Evolutionary conservation across 129 eudicot genomes (phyloP).

Genomic region (Escallonia rubra): DNA sequence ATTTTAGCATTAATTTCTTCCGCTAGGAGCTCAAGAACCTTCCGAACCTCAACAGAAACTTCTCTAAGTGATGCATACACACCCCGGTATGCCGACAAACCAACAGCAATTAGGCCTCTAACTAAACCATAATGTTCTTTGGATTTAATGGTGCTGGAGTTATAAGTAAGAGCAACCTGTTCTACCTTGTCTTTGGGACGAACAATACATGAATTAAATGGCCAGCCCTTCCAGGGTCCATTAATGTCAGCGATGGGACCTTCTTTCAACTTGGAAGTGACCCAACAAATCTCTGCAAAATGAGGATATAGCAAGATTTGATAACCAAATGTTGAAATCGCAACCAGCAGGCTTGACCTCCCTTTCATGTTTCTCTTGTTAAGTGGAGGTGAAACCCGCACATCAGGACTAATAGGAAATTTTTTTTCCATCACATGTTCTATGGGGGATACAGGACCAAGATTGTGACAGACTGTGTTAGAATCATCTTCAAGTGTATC

Average conservation of each 20-base stretch:
- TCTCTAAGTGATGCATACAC: slow-evolving; percentile 65
- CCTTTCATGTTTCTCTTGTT: slow-evolving; percentile 46
- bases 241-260: slow-evolving; percentile 68
- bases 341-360: slow-evolving; percentile 61
- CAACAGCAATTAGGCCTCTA: slow-evolving; percentile 81
- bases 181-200: slow-evolving; percentile 44
- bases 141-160: slow-evolving; percentile 32
- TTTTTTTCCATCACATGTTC: slow-evolving; percentile 18
- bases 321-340: slow-evolving; percentile 73
- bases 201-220: slow-evolving; percentile 84
- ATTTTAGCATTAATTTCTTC: slow-evolving; percentile 52
- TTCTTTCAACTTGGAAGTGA: slow-evolving; percentile 86
- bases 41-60: slow-evolving; percentile 62
- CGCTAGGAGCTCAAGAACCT: slow-evolving; percentile 67
- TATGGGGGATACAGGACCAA: slow-evolving; percentile 20
- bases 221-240: slow-evolving; percentile 94
- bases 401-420: slow-evolving; percentile 15
- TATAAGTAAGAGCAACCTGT: slow-evolving; percentile 18
- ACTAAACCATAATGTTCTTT: slow-evolving; percentile 56
- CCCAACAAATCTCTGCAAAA: slow-evolving; percentile 99
- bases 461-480: slow-evolving; percentile 11
- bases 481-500: slow-evolving; percentile 23
- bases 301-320: slow-evolving; percentile 88
- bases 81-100: slow-evolving; percentile 87
- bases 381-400: slow-evolving; percentile 16